A percentile compares a stretch with the other conserved stretches of the same genome.
Conservation (phyloP, 129 eudicot species). For the Heracleum sosnowskyi region DNA sequence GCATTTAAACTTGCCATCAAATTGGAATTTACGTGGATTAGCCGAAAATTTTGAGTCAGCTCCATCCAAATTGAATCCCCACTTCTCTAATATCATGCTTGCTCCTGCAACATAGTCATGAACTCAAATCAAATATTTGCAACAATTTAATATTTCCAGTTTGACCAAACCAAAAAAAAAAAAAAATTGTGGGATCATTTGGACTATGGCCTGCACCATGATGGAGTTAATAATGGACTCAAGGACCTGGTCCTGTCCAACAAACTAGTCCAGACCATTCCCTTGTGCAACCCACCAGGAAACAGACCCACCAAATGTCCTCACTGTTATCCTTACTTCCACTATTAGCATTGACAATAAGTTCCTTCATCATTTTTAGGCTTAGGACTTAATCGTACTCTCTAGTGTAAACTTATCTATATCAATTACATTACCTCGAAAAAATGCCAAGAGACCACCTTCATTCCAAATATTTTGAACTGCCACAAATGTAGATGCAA, state of each 20-base stretch:
- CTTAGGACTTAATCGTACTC: slow-evolving; percentile 77
- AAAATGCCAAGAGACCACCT: slow-evolving; percentile 52
- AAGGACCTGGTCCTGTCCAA: too few species aligned
- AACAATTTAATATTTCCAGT: too few species aligned
- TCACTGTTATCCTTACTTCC: slow-evolving; percentile 44
- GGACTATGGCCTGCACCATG: too few species aligned
- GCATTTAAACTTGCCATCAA: not conserved
- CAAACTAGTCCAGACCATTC: too few species aligned
- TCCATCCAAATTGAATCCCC: slow-evolving; percentile 29
- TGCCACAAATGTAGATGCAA: slow-evolving; percentile 43
- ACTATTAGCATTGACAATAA: slow-evolving; percentile 39
- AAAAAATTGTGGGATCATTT: too few species aligned
- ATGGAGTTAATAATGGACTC: too few species aligned
- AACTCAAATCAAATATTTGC: too few species aligned
- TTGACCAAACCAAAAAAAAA: too few species aligned
- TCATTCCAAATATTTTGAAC: slow-evolving; percentile 64
- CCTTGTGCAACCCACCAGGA: slow-evolving; percentile 40
- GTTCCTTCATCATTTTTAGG: slow-evolving; percentile 62
- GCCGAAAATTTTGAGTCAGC: slow-evolving; percentile 60
- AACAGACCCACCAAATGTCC: slow-evolving; percentile 55
- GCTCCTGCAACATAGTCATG: slow-evolving; percentile 36
- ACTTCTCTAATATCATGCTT: slow-evolving; percentile 69
- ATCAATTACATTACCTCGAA: slow-evolving; percentile 78
- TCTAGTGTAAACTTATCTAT: slow-evolving; percentile 91
- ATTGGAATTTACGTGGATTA: slow-evolving; percentile 28